Evolutionary conservation across 2,329 filamentous ascomycete genomes (phyloP).

Genomic region (Sarocladium oryzae): DNA sequence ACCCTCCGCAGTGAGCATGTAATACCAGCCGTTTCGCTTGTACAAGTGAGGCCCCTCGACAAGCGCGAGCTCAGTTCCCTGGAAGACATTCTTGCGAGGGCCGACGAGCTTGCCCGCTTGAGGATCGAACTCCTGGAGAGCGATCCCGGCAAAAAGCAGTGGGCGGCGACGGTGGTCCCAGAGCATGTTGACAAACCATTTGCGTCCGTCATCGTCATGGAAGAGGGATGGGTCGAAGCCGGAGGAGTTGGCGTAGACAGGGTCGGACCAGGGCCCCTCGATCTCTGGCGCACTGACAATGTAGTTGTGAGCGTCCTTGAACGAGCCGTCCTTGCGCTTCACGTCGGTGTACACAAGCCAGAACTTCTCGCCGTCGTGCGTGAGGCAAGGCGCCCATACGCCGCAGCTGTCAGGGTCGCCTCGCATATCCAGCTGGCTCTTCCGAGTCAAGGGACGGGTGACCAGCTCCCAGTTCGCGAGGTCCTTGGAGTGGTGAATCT

Average conservation of each 20-base stretch:
- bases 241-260: slow-evolving; percentile 51
- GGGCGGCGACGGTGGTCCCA: slow-evolving; percentile 47
- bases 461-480: slow-evolving; percentile 46
- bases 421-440: slow-evolving; percentile 48
- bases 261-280: slow-evolving; percentile 56
- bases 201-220: slow-evolving; percentile 48
- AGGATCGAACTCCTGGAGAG: slow-evolving; percentile 51
- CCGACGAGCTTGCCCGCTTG: slow-evolving; percentile 43
- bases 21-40: slow-evolving; percentile 52
- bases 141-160: slow-evolving; percentile 47
- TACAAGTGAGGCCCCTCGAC: slow-evolving; percentile 55
- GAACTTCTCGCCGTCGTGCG: slow-evolving; percentile 53
- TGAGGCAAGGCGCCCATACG: slow-evolving; percentile 60
- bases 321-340: slow-evolving; percentile 60
- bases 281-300: slow-evolving; percentile 49
- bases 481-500: slow-evolving; percentile 48
- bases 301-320: slow-evolving; percentile 60
- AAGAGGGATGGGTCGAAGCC: slow-evolving; percentile 58
- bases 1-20: slow-evolving; percentile 53
- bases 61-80: slow-evolving; percentile 46
- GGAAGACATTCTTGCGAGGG: slow-evolving; percentile 47
- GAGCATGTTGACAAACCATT: slow-evolving; percentile 53
- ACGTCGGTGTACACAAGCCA: slow-evolving; percentile 62
- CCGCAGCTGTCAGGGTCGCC: slow-evolving; percentile 55
- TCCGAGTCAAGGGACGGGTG: slow-evolving; percentile 40